Evolutionary conservation across 495 filamentous ascomycete genomes (phyloP).

Genomic region (Neurospora discreta): DNA sequence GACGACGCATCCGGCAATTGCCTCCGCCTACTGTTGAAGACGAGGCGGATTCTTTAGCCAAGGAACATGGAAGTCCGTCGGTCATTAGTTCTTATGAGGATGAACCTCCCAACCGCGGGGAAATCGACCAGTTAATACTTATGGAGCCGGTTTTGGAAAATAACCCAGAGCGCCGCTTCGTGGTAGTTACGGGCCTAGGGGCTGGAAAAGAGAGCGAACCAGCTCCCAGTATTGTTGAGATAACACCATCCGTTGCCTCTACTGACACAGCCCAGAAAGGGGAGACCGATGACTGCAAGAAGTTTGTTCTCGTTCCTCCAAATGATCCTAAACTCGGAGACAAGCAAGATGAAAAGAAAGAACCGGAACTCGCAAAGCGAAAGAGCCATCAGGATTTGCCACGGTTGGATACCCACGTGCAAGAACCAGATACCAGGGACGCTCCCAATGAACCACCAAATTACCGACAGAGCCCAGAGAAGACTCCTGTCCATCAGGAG

Average conservation of each 20-base stretch:
- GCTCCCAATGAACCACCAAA: conserved; percentile 7
- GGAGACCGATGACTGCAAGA: conserved; percentile 32
- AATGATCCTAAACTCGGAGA: conserved; percentile 5
- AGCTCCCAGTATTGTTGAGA: not conserved
- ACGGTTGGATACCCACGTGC: conserved; percentile 20
- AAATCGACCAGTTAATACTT: conserved; percentile 32
- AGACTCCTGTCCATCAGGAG: conserved; percentile 12
- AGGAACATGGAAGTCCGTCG: conserved; percentile 25
- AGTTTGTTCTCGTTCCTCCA: conserved; percentile 18
- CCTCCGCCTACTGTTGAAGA: conserved; percentile 37
- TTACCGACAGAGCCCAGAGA: conserved; percentile 15
- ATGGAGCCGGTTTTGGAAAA: conserved; percentile 29
- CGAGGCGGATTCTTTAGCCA: conserved; percentile 32
- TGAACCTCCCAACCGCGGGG: conserved; percentile 31
- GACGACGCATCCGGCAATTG: conserved; percentile 10
- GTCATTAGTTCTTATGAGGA: conserved; percentile 20
- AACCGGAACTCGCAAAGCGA: conserved; percentile 17
- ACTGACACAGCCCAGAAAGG: conserved; percentile 3
- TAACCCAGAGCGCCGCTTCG: conserved; percentile 38
- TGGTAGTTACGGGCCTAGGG: conserved; percentile 26
- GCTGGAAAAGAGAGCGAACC: conserved; percentile 6
- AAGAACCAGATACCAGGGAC: conserved; percentile 1
- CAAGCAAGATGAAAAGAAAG: conserved; percentile 10
- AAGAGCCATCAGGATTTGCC: conserved; percentile 29
- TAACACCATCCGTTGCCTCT: not conserved